phyloP scores from a whole-genome alignment of 1,284 basidiomycete species.

The Pisolithus thermaeus region DNA sequence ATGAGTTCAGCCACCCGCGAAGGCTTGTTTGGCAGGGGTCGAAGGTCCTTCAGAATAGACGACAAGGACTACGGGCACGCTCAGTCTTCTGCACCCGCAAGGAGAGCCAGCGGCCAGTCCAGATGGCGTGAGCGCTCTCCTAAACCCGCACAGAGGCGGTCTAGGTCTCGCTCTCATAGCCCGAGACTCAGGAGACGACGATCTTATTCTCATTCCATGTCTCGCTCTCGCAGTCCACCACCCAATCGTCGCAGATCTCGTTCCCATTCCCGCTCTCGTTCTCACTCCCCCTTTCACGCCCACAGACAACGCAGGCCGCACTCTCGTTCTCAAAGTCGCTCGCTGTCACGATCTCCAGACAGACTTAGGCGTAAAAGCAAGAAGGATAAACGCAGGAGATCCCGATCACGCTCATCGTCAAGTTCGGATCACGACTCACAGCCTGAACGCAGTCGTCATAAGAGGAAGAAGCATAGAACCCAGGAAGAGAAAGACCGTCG shows the following conservation, averaged over 20 bases:
- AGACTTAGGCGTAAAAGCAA: conserved; percentile 19
- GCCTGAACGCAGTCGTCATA: conserved; percentile 35
- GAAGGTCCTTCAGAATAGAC: conserved; percentile 13
- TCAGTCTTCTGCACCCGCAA: conserved; percentile 13
- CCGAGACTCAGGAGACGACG: no score
- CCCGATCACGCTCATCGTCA: conserved; percentile 34
- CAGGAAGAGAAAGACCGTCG: conserved; percentile 51
- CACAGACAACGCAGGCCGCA: conserved; percentile 12
- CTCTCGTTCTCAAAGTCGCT: conserved; percentile 24
- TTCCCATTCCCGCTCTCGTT: conserved; percentile 14
- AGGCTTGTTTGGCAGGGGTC: conserved; percentile 13
- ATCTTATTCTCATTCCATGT: not conserved
- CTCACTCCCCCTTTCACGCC: conserved; percentile 19
- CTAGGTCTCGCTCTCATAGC: not conserved
- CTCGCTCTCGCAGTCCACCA: conserved; percentile 7
- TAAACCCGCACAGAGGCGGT: not conserved
- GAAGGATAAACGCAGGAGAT: conserved; percentile 30
- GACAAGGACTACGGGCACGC: conserved; percentile 11
- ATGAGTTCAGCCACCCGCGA: conserved; percentile 19
- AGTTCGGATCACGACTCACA: conserved; percentile 32
- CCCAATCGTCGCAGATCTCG: conserved; percentile 12
- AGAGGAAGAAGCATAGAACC: conserved; percentile 42
- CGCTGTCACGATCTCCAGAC: conserved; percentile 22
- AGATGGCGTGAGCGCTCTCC: not conserved
- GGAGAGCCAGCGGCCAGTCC: conserved; percentile 13